Base-by-base conservation (phyloP, 441 rosid genomes). In the Arabidopsis hybrid region DNA sequence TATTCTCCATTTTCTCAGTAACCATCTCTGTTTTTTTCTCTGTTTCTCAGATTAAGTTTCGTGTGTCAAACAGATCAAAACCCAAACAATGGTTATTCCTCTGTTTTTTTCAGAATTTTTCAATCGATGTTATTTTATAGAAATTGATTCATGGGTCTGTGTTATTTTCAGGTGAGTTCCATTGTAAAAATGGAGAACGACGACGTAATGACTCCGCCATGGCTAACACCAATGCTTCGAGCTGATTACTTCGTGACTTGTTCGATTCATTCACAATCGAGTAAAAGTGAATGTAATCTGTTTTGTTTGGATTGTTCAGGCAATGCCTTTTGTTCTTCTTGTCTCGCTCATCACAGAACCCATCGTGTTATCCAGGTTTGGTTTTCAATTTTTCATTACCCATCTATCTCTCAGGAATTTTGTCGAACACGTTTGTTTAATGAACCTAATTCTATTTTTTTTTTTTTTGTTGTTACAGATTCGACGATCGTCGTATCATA, bases 401-500 rank as follows among this genome's bases (percentile, higher is more conserved):
- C 42, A 2, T 17, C 26, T 34, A 6, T 38, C n/a, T 50, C 3
- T 39, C 16, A 32, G 63, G 35, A 36, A 56, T 47, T 73, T 18
- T 31, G 47, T 59, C 64, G 57, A 45, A 46, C 46, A 18, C 29
- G 11, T 71, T 60, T 14, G 39, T 21, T 35, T 17, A 49, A 6
- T 5, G 6, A 40, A 45, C 17, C 16, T 2, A 45, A 13, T 45
- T 0, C 26, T 21, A 21, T 21, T 1, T 21, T 21, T 10, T 10
- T 9, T 17, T 32, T 16, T 39, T 26, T 49, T n/a, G 3, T 36
- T 11, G 14, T 74, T 60, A 21, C 60, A 91, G 97, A 91, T 91
- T 79, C 81, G 97, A 84, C 67, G 93, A 79, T 87, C 92, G 8
- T 91, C 97, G 16, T 91, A 91, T 74, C 97, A 89, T 72, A 85